Conservation (phyloP, 2,329 filamentous ascomycete species). For the Drechslerella dactyloides region DNA sequence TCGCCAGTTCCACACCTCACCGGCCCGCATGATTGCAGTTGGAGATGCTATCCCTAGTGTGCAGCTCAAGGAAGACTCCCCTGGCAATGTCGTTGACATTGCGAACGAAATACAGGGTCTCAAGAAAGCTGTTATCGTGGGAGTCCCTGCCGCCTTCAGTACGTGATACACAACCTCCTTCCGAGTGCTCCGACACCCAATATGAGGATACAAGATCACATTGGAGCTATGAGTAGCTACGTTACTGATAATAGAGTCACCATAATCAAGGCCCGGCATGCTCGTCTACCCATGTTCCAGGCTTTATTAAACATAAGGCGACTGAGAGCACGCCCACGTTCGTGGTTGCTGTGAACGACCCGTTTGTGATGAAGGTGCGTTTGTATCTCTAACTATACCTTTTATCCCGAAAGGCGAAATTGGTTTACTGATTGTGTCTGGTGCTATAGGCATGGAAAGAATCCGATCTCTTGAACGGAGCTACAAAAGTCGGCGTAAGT, state of each 20-base stretch:
- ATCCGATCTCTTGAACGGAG: slow-evolving; percentile 34
- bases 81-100: slow-evolving; percentile 85
- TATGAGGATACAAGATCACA: too few relatives aligned
- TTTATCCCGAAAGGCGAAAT: background rate
- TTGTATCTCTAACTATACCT: background rate
- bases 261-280: slow-evolving; percentile 50
- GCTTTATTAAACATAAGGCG: slow-evolving; percentile 50
- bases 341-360: slow-evolving; percentile 54
- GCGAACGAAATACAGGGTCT: slow-evolving; percentile 70
- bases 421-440: slow-evolving; percentile 2
- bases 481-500: slow-evolving; percentile 46
- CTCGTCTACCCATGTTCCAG: slow-evolving; percentile 53
- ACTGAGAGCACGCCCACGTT: slow-evolving; percentile 50
- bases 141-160: slow-evolving; percentile 54
- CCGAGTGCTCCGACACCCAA: too few relatives aligned
- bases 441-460: slow-evolving; percentile 51
- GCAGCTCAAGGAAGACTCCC: slow-evolving; percentile 81
- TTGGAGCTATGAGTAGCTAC: background rate
- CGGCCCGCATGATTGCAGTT: slow-evolving; percentile 70
- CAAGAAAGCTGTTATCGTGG: slow-evolving; percentile 53
- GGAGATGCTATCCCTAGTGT: slow-evolving; percentile 81
- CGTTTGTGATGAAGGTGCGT: slow-evolving; percentile 54
- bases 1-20: slow-evolving; percentile 69
- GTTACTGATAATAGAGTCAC: background rate
- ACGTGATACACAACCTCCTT: slow-evolving; percentile 42